phyloP scores from a whole-genome alignment of 768 basidiomycete genomes.

The Pisolithus orientalis region DNA sequence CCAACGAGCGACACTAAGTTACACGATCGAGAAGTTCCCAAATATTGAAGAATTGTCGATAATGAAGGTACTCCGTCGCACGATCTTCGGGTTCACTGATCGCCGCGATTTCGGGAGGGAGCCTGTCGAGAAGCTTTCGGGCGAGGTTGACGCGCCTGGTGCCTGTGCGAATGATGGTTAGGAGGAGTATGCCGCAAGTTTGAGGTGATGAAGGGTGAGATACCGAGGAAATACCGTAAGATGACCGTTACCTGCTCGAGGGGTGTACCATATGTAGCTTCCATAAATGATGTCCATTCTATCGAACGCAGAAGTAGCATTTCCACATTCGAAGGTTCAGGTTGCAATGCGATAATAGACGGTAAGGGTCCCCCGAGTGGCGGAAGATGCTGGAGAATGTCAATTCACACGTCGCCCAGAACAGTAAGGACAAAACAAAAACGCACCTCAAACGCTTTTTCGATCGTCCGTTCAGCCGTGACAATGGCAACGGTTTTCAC shows the following conservation, averaged over 20 bases:
- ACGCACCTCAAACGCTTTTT: slow-evolving; percentile 58
- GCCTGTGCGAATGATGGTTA: slow-evolving; percentile 32
- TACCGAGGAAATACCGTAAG: slow-evolving; percentile 85
- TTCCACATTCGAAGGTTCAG: slow-evolving; percentile 52
- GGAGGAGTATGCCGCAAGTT: no score
- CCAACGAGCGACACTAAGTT: slow-evolving; percentile 52
- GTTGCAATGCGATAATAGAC: slow-evolving; percentile 51
- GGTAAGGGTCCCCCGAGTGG: slow-evolving; percentile 52
- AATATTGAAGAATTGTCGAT: slow-evolving; percentile 70
- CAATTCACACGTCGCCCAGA: not conserved
- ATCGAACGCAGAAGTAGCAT: slow-evolving; percentile 73
- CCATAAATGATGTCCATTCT: slow-evolving; percentile 86
- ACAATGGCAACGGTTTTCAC: slow-evolving; percentile 71
- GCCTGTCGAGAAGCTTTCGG: slow-evolving; percentile 46
- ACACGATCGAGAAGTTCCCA: slow-evolving; percentile 64
- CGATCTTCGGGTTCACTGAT: slow-evolving; percentile 65
- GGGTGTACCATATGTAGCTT: slow-evolving; percentile 68
- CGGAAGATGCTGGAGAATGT: slow-evolving; percentile 42
- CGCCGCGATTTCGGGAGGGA: slow-evolving; percentile 57
- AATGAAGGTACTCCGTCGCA: slow-evolving; percentile 72
- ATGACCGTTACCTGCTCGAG: slow-evolving; percentile 86
- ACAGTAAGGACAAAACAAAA: slow-evolving; percentile 2
- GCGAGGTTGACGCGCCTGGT: slow-evolving; percentile 72
- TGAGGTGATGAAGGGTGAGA: slow-evolving; percentile 12
- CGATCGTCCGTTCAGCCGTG: slow-evolving; percentile 74